Evolutionary conservation across 495 filamentous ascomycete genomes (phyloP), one percentile per base, ranked within the genome.

Genomic region (Penicillium longicatenatum): DNA sequence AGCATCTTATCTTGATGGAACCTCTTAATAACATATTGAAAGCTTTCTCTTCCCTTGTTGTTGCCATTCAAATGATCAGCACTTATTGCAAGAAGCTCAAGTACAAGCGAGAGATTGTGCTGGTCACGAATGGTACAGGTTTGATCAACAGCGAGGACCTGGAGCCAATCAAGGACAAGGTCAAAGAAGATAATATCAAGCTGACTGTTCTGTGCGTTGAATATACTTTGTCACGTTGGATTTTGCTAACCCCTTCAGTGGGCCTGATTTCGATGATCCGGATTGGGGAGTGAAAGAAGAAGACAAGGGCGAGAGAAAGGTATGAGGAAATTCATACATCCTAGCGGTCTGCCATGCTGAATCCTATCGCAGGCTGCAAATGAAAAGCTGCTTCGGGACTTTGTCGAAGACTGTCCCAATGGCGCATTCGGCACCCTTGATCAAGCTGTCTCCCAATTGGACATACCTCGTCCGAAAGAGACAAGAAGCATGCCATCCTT

Each of bases 261-360:
- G 94, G 7, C 82, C 93, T 24, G 94, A 99, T 72, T 98, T 98
- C 69, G 92, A 99, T 62, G 95, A 97, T 74, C 67, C 85, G 4
- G 92, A 96, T 30, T 97, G 86, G 65, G 92, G 93, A 26, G 88
- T 90, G 65, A 95, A 93, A 70, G 93, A 99, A 76, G 93, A 99
- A 71, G 85, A 89, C 62, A 99, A 99, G 71, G 77, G 84, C 49
- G 55, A 63, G 3, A 57, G 68, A 54, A 97, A 97, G 80, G 83
- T 86, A 61, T 20, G 2, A 45, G 3, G 4, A n/a, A n/a, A 2
- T 26, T 5, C 21, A 26, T 22, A 6, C 16, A 8, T 22, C 42
- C 12, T 12, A 20, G 19, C 21, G n/a, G 3, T 10, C 41, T 20
- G 46, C 2, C 37, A 11, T 30, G 14, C 30, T 62, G 4, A 54